phyloP scores from a whole-genome alignment of 2,329 filamentous ascomycete species.

The Aspergillus melleus region DNA sequence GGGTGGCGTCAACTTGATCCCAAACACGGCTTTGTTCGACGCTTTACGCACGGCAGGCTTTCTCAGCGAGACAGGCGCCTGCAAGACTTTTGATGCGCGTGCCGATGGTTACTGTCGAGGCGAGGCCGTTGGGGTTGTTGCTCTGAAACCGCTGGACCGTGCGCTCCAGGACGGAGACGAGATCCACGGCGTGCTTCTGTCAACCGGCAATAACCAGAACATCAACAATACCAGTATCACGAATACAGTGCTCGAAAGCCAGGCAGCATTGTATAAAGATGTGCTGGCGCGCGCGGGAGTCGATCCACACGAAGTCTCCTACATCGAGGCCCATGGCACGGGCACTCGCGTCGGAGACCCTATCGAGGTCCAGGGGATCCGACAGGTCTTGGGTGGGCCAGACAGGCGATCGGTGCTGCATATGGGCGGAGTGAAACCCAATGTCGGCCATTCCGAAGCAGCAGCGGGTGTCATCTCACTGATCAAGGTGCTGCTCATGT shows the following conservation, averaged over 20 bases:
- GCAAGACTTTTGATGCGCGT: conserved; percentile 47
- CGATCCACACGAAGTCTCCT: conserved; percentile 20
- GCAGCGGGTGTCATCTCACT: conserved; percentile 32
- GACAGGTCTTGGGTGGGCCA: conserved; percentile 13
- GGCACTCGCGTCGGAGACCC: conserved; percentile 32
- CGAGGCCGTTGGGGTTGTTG: conserved; percentile 47
- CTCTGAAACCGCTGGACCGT: conserved; percentile 47
- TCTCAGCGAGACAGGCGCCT: conserved; percentile 46
- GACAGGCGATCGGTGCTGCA: conserved; percentile 8
- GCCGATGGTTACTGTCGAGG: conserved; percentile 55
- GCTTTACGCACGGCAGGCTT: conserved; percentile 40
- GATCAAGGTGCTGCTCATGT: conserved; percentile 31
- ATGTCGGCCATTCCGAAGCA: conserved; percentile 35
- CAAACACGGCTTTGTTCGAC: conserved; percentile 19
- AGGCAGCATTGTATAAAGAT: conserved; percentile 27
- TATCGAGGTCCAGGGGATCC: conserved; percentile 25
- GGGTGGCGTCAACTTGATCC: conserved; percentile 37
- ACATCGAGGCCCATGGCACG: conserved; percentile 37
- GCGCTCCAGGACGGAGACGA: conserved; percentile 48
- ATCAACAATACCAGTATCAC: conserved; percentile 20
- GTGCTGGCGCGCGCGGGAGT: conserved; percentile 23
- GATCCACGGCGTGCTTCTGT: conserved; percentile 44
- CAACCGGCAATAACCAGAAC: conserved; percentile 31
- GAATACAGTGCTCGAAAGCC: conserved; percentile 18
- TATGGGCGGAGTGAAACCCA: conserved; percentile 34